These are phyloP conservation scores for Liquidambar formosana DNA, from an alignment of 164 flowering plant genomes.

Conservation along the genomic window DNA sequence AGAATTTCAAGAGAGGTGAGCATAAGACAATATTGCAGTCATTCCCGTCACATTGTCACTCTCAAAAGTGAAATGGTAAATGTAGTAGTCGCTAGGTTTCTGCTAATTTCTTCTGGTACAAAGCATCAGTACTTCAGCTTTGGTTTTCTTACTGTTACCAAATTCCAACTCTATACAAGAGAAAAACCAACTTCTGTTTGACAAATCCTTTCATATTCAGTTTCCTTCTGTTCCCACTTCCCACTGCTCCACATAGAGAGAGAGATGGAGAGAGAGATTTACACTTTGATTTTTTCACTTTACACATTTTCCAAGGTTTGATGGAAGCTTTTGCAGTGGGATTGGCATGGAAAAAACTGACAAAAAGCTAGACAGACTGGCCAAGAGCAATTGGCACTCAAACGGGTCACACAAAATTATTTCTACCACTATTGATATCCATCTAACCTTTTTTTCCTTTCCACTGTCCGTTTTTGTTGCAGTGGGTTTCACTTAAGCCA, in stretches of 20 bases:
- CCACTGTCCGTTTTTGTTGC: too few relatives aligned
- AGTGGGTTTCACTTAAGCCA: too few relatives aligned
- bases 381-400: conserved; percentile 8
- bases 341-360: background rate
- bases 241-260: background rate
- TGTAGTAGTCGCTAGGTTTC: too few relatives aligned
- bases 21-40: too few relatives aligned
- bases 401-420: too few relatives aligned
- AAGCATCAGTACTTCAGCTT: too few relatives aligned
- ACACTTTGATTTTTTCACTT: background rate
- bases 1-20: too few relatives aligned
- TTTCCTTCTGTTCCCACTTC: background rate
- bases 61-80: too few relatives aligned
- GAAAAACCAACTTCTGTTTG: background rate
- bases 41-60: too few relatives aligned
- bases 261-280: background rate
- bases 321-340: conserved; percentile 13
- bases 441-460: too few relatives aligned
- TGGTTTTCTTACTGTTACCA: background rate
- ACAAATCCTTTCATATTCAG: background rate
- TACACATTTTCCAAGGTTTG: conserved; percentile 6
- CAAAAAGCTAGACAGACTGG: background rate
- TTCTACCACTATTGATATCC: too few relatives aligned
- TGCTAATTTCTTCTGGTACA: too few relatives aligned
- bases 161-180: background rate